Evolutionary conservation across 2,329 filamentous ascomycete genomes (phyloP), one percentile per base, ranked within the genome.

Genomic region (Domatiomyces catenatus): DNA sequence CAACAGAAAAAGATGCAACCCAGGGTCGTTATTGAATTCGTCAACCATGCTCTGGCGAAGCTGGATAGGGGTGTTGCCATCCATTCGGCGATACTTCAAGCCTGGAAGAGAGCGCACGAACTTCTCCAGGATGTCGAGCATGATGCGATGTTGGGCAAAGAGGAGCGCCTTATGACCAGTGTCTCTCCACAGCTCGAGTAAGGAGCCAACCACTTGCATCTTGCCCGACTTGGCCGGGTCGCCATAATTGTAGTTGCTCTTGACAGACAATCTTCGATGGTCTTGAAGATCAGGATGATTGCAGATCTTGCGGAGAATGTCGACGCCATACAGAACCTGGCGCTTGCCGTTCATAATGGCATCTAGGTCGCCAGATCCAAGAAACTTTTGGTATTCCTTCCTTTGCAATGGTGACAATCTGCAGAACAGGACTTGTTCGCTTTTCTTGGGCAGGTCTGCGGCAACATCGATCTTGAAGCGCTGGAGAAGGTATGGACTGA

Each of bases 401-500:
- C 85, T 77, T 63, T 98, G 92, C 12, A 81, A 69, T 49, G 76
- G 76, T 0, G 89, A 94, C 54, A 98, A 71, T 63, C 93, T 94
- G 69, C 92, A 96, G 65, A 98, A 96, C 2, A 98, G 72, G 0
- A 98, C 92, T 59, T 94, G 86, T 64, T 98, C 92, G 48, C 82
- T 94, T 73, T 98, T 98, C 66, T 94, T 86, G 0, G 92, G 92
- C 10, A 98, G 71, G 64, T 96, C 90, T 6, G 89, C 80, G 3
- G 92, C 90, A 12, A 98, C 92, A 64, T 98, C 92, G 1, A 84
- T 79, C 67, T 98, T 98, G 63, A 94, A 80, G 7, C 92, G 80
- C 62, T 96, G 90, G 2, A 98, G 74, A 4, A 98, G 74, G 62
- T 95, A 98, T 2, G 90, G 87, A 59, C 85, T 89, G 59, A 98